Conservation (phyloP, 2,329 filamentous ascomycete genomes). For the Fusarium sp. region DNA sequence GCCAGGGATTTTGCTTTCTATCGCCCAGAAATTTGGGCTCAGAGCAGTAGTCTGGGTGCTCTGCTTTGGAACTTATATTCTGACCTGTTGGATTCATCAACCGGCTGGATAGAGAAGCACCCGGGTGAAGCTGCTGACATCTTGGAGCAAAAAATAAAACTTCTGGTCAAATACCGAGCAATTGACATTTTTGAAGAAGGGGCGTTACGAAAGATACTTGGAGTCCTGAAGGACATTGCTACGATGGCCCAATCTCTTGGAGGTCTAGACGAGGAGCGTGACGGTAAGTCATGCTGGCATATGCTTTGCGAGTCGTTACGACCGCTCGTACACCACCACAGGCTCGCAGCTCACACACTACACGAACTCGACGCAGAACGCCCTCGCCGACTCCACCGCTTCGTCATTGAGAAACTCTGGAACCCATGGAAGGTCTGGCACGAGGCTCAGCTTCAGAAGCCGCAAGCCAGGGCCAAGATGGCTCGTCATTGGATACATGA, state of each 20-base stretch:
- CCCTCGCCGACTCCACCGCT: not conserved
- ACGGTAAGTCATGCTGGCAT: not conserved
- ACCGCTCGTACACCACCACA: not conserved
- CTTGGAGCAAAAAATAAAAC: not conserved
- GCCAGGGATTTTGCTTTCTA: no score
- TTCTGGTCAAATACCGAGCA: not conserved
- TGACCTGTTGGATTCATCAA: not conserved
- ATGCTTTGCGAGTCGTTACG: not conserved
- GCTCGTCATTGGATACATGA: not conserved
- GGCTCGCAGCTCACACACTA: not conserved
- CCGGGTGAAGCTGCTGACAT: not conserved
- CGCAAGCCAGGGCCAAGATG: not conserved
- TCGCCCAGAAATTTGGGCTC: not conserved
- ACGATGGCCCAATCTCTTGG: not conserved
- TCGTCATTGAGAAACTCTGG: not conserved
- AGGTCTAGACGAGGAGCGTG: not conserved
- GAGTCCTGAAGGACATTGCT: not conserved
- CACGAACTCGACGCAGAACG: not conserved
- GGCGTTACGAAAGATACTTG: not conserved
- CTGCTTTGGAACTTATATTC: not conserved
- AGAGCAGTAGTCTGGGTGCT: accelerated
- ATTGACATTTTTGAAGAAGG: not conserved
- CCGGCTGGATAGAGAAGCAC: not conserved
- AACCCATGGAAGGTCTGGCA: not conserved
- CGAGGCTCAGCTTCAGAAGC: not conserved